These are phyloP conservation scores for Sphaerulina populicola DNA, from an alignment of 2,329 filamentous ascomycete genomes.

Conservation along the genomic window DNA sequence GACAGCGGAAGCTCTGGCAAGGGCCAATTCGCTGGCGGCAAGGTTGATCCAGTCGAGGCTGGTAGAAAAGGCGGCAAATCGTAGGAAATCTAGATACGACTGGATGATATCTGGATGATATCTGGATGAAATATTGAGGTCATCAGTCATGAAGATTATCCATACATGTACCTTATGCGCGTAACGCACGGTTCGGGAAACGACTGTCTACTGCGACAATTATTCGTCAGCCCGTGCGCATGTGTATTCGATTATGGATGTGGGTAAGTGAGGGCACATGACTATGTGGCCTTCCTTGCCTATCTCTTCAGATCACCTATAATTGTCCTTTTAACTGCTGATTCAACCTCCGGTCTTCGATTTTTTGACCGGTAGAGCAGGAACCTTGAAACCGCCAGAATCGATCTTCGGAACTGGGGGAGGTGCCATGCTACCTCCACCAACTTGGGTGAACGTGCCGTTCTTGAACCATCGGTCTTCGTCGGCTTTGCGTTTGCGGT, in stretches of 20 bases:
- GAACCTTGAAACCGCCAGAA: slow-evolving; percentile 71
- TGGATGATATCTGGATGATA: background rate
- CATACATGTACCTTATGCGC: too few species aligned
- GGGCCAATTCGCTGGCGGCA: slow-evolving; percentile 21
- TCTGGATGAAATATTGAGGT: background rate
- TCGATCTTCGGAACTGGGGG: slow-evolving; percentile 40
- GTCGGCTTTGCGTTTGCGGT: slow-evolving; percentile 82
- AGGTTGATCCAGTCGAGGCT: slow-evolving; percentile 16
- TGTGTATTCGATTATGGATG: too few species aligned
- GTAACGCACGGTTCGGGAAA: too few species aligned
- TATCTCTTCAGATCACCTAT: too few species aligned
- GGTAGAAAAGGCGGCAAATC: slow-evolving; percentile 13
- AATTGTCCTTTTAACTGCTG: too few species aligned
- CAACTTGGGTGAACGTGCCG: slow-evolving; percentile 89
- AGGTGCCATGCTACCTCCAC: slow-evolving; percentile 28
- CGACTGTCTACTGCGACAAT: too few species aligned
- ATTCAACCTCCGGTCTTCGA: slow-evolving; percentile 27
- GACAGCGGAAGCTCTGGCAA: slow-evolving; percentile 19
- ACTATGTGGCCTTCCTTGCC: too few species aligned
- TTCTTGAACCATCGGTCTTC: slow-evolving; percentile 96
- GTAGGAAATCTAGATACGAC: background rate
- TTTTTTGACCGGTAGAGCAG: slow-evolving; percentile 68
- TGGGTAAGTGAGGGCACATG: too few species aligned
- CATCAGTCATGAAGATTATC: background rate
- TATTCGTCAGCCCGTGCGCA: too few species aligned